These are phyloP conservation scores for Sesbania bispinosa DNA, from an alignment of 306 rosid species.

Conservation along the genomic window DNA sequence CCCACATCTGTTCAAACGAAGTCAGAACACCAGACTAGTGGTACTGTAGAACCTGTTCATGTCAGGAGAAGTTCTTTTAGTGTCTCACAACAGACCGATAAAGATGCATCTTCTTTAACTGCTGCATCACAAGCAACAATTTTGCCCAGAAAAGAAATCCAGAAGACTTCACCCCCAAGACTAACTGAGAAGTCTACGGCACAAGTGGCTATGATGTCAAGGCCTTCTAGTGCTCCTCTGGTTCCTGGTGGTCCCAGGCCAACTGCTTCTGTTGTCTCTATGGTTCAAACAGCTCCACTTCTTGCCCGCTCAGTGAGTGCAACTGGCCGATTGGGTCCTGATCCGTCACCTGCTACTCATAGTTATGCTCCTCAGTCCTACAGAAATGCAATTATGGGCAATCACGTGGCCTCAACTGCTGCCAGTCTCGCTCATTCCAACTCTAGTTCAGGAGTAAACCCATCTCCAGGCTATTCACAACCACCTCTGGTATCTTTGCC, in stretches of 20 bases:
- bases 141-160: constrained; percentile 55
- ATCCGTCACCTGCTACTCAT: constrained; percentile 72
- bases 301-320: constrained; percentile 90
- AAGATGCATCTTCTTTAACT: constrained; percentile 40
- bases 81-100: constrained; percentile 43
- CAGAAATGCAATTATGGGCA: constrained; percentile 91
- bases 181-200: constrained; percentile 51
- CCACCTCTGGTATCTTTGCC: constrained; percentile 64
- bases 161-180: constrained; percentile 53
- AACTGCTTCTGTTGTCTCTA: constrained; percentile 56
- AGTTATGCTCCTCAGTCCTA: constrained; percentile 82
- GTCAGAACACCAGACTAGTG: constrained; percentile 38
- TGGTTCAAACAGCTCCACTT: constrained; percentile 70
- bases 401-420: constrained; percentile 45
- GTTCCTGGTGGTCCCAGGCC: constrained; percentile 79
- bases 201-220: constrained; percentile 60
- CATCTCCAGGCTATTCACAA: constrained; percentile 58
- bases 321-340: constrained; percentile 90
- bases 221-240: constrained; percentile 92
- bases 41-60: constrained; percentile 40
- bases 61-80: constrained; percentile 45
- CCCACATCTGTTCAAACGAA: constrained; percentile 36
- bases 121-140: constrained; percentile 33
- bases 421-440: constrained; percentile 51
- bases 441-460: constrained; percentile 53